phyloP scores from a whole-genome alignment of 345 rosid genomes.

The Eucalyptus sp. region DNA sequence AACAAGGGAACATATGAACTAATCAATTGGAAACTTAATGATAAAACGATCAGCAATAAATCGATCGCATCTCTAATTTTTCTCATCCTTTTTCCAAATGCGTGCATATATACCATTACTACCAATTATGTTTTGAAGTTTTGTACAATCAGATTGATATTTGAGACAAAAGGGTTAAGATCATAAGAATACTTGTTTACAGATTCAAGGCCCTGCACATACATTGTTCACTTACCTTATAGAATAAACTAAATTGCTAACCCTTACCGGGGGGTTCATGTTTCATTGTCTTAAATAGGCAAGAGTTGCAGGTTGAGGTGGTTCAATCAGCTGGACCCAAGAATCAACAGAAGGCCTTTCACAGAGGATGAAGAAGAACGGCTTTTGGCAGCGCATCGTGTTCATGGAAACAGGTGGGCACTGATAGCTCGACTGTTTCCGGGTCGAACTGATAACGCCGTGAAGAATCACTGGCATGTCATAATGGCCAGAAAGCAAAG shows the following conservation, averaged over 20 bases:
- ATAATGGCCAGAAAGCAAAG: slow-evolving; percentile 44
- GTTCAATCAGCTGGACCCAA: slow-evolving; percentile 55
- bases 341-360: slow-evolving; percentile 42
- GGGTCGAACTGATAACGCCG: slow-evolving; percentile 52
- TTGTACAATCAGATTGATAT: not conserved
- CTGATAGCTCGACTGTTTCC: slow-evolving; percentile 39
- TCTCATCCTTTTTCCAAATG: not conserved
- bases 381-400: slow-evolving; percentile 31
- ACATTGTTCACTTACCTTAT: not conserved
- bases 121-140: not conserved
- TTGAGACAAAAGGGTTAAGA: not conserved
- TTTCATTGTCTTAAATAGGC: slow-evolving; percentile 6
- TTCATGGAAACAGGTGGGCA: slow-evolving; percentile 63
- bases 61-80: not conserved
- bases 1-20: not conserved
- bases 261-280: not conserved
- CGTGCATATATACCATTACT: not conserved
- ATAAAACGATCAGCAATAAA: not conserved
- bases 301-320: slow-evolving; percentile 59
- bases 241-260: not conserved
- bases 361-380: slow-evolving; percentile 48
- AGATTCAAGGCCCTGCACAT: not conserved
- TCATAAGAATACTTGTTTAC: not conserved
- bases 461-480: slow-evolving; percentile 59
- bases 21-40: not conserved